Evolutionary conservation across 257 asterid species (phyloP).

Genomic region (Cynanchum wilfordii): DNA sequence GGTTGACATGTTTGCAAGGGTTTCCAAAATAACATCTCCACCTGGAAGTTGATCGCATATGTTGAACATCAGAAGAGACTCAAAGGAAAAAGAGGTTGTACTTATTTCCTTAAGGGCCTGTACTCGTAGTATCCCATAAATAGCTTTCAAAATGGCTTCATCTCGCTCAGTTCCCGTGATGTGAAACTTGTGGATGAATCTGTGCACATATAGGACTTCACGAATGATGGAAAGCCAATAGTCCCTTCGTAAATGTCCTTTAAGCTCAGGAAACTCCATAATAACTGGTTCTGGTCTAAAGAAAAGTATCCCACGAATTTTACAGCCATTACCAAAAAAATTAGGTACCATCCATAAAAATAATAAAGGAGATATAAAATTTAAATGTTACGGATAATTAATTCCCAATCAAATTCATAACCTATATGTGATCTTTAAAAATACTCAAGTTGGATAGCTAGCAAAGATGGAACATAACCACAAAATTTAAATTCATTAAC

Average conservation of each 20-base stretch:
- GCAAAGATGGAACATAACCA: too few species aligned
- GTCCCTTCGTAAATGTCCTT: conserved; percentile 94
- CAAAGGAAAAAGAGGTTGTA: conserved; percentile 39
- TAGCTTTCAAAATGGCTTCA: conserved; percentile 75
- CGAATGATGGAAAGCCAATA: conserved; percentile 91
- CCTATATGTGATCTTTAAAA: neutral
- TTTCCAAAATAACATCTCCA: conserved; percentile 81
- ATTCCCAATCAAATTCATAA: neutral
- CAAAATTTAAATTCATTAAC: neutral
- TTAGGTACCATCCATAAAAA: neutral
- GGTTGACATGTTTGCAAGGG: conserved; percentile 60
- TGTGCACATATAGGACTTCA: conserved; percentile 74
- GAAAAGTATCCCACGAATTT: conserved; percentile 30
- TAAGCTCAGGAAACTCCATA: conserved; percentile 96
- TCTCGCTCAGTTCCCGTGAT: conserved; percentile 63
- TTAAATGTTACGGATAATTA: neutral
- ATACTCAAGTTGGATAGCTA: too few species aligned
- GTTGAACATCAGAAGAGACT: conserved; percentile 82
- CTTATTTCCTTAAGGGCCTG: conserved; percentile 83
- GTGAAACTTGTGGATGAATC: conserved; percentile 56
- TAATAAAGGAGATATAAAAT: too few species aligned
- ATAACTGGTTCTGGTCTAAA: conserved; percentile 83
- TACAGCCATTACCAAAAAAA: conserved; percentile 21
- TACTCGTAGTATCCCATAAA: conserved; percentile 73
- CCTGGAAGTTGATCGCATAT: conserved; percentile 91